Base-by-base conservation (phyloP, 2,329 filamentous ascomycete species). In the Tolypocladium endophyticum region DNA sequence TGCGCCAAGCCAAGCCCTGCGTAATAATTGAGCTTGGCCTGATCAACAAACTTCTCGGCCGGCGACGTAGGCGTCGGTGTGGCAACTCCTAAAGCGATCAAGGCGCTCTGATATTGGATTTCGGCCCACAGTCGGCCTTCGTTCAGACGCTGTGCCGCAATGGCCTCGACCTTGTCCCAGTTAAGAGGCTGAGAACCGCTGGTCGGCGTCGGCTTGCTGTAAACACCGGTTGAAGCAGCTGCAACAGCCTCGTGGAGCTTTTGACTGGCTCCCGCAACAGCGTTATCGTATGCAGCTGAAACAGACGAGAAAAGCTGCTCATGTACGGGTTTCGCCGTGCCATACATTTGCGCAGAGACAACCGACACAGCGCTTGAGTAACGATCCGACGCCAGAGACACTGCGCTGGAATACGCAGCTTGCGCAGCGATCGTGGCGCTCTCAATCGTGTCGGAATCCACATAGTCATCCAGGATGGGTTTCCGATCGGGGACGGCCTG, bases 1-100 rank as follows among this genome's bases (percentile, higher is more conserved):
- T 95, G 88, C 0, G 91, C 90, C 53, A 90, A 72, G 35, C 90
- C 90, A 30, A 94, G 73, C 14, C 87, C 89, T 63, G 90, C 87
- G 66, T 91, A 92, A 72, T 93, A 93, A 68, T 85, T 82, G 65
- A 81, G 74, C 65, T 79, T 82, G 54, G 82, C 87, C 76, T 79
- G 86, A 69, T 78, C 84, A 69, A 76, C 83, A 74, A 79, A 82
- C 77, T 74, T 87, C 72, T 76, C 87, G 61, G 72, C 81, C 71
- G 74, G 67, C 0, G 79, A 75, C 64, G 73, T 84, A 2, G 72
- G 68, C 0, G 72, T 74, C 64, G 70, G 79, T 1, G 87, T 85
- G 1, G 85, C 79, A n/a, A 78, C 72, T 25, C 86, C 83, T 47
- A 88, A 77, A 35, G 85, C 86, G 58, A 84, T 79, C 71, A 87